Evolutionary conservation across 345 rosid genomes (phyloP), one percentile per base, ranked within the genome.

Genomic region (Citrus glauca): DNA sequence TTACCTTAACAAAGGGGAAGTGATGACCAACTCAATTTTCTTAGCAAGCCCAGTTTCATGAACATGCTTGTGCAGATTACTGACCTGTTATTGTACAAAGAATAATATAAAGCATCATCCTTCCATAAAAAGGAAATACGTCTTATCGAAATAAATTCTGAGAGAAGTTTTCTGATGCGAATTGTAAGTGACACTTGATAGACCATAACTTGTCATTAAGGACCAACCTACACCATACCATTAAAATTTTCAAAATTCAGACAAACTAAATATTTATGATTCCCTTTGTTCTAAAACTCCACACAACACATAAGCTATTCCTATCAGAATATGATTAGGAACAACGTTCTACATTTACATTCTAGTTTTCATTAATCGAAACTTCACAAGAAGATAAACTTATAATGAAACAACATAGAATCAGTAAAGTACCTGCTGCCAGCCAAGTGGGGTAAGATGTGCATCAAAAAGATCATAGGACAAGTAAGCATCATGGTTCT

Each of bases 371-470:
- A 55, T 10, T 55, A 7, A 22, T 59, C 5, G 8, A 25, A 61
- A 42, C 63, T 45, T 9, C 13, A 27, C 22, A 38, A 38, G 10
- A 20, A 33, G 50, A 19, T 42, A 65, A 28, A 42, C 33, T 22
- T 2, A 33, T 69, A 28, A 63, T 61, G 65, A 28, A 19, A 27
- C 32, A 76, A 60, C 14, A 56, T 19, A 13, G n/a, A 70, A 42
- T 9, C 2, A 8, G 45, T 13, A 66, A 77, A 75, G 28, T 59
- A 91, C 98, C 90, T 94, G 98, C 62, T 89, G 82, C 98, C 95
- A 91, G 35, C 98, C 98, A 9, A 93, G 90, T 69, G 90, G 89
- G n/a, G 97, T 91, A 56, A 95, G 92, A 63, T 87, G 89, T 20
- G 97, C 97, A 85, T 95, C 98, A 76, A 91, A 88, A 42, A 85